These are phyloP conservation scores for Leucosporidium yakuticum DNA, from an alignment of 768 basidiomycete genomes.

Conservation along the genomic window DNA sequence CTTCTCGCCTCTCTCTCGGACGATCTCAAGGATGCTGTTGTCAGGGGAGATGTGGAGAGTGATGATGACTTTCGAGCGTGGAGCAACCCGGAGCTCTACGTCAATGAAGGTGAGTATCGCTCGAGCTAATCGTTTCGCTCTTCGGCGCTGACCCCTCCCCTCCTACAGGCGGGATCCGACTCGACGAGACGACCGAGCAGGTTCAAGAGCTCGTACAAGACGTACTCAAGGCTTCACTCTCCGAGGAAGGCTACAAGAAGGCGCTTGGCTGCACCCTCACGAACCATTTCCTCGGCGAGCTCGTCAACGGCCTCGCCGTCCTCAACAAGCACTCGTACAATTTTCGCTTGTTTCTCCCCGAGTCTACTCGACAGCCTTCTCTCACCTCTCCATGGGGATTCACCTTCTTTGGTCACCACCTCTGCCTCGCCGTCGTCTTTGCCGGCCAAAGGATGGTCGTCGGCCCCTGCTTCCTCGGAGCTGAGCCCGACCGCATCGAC, in stretches of 20 bases:
- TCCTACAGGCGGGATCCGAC: constrained; percentile 34
- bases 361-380: constrained; percentile 11
- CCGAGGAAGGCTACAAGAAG: constrained; percentile 38
- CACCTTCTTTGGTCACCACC: constrained; percentile 41
- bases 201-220: constrained; percentile 35
- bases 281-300: constrained; percentile 40
- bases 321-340: constrained; percentile 41
- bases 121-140: too few relatives aligned
- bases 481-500: constrained; percentile 41
- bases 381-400: constrained; percentile 38
- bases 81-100: constrained; percentile 40
- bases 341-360: constrained; percentile 35
- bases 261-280: constrained; percentile 37
- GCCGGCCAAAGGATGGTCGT: constrained; percentile 39
- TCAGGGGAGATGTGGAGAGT: constrained; percentile 30
- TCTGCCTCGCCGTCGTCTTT: constrained; percentile 40
- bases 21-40: constrained; percentile 15
- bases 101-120: constrained; percentile 33
- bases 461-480: constrained; percentile 40
- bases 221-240: constrained; percentile 36
- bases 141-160: neutral
- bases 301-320: constrained; percentile 37
- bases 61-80: constrained; percentile 34
- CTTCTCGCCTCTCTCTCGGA: too few relatives aligned
- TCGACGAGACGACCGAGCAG: constrained; percentile 36